Percentiles rank a stretch among this genome's conserved stretches.
phyloP scores from a whole-genome alignment of 208 protist species.

The Balamuthia mandrillaris region DNA sequence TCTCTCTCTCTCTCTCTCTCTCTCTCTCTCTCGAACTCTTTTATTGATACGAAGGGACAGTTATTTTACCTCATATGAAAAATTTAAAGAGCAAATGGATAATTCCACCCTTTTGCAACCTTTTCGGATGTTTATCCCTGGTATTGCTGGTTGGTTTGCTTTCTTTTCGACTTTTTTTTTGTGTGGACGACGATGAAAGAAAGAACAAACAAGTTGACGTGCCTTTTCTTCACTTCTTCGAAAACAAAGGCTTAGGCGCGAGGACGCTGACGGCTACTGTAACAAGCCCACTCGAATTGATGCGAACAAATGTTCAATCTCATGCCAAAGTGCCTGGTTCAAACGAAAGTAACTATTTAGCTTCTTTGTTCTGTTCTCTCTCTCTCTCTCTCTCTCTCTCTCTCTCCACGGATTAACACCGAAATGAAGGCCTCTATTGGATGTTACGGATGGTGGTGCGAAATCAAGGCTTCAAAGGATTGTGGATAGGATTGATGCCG shows the following conservation, averaged over 20 bases:
- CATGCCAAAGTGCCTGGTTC: background rate
- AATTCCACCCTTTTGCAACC: background rate
- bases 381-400: no score
- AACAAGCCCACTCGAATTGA: constrained; percentile 53
- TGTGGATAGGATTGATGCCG: constrained; percentile 45
- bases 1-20: background rate
- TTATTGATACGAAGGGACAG: background rate
- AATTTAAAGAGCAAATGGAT: constrained; percentile 40
- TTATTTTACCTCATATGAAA: constrained; percentile 57
- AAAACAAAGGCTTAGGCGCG: constrained; percentile 4
- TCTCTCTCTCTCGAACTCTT: background rate
- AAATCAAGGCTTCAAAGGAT: constrained; percentile 32
- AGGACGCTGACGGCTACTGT: constrained; percentile 38
- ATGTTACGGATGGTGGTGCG: constrained; percentile 23
- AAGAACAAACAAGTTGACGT: background rate
- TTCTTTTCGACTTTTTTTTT: background rate
- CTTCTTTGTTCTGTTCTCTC: no score
- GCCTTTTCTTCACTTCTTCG: no score
- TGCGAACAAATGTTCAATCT: constrained; percentile 53
- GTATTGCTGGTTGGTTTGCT: background rate
- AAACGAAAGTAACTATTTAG: background rate
- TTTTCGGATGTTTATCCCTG: background rate
- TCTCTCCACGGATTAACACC: background rate
- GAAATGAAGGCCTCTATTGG: background rate
- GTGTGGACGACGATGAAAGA: background rate